These are phyloP conservation scores for Pythium biforme DNA, from an alignment of 352 stramenopile species.

Conservation along the genomic window DNA sequence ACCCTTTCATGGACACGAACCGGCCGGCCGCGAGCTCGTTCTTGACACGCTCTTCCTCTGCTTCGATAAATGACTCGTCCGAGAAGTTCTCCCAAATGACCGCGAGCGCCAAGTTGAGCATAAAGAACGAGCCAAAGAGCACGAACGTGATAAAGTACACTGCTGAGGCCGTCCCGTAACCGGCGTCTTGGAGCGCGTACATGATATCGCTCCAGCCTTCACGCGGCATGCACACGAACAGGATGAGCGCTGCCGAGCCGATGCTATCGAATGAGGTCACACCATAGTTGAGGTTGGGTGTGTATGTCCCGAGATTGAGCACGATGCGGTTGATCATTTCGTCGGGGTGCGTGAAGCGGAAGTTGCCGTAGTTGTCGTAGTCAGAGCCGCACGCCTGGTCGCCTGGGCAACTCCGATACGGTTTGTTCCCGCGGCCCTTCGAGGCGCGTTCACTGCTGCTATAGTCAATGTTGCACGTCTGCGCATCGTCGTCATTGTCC, in stretches of 20 bases:
- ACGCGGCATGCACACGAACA: constrained; percentile 90
- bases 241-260: constrained; percentile 58
- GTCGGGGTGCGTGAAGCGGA: constrained; percentile 58
- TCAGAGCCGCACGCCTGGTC: constrained; percentile 56
- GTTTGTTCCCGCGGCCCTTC: background rate
- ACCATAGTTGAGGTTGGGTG: constrained; percentile 81
- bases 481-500: constrained; percentile 42
- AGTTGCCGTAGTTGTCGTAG: constrained; percentile 61
- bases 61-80: constrained; percentile 54
- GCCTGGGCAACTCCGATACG: constrained; percentile 35
- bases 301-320: constrained; percentile 50
- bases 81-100: constrained; percentile 89
- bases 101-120: constrained; percentile 89
- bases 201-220: constrained; percentile 82
- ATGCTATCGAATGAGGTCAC: constrained; percentile 91
- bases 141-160: constrained; percentile 90
- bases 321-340: constrained; percentile 33
- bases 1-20: background rate
- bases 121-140: constrained; percentile 89
- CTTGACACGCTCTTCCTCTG: constrained; percentile 44
- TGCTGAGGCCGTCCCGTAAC: constrained; percentile 41
- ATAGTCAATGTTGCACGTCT: constrained; percentile 55
- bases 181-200: constrained; percentile 46
- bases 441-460: background rate
- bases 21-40: background rate